Conservation (phyloP, 148 eudicot genomes). For the Rhododendron vialii region DNA sequence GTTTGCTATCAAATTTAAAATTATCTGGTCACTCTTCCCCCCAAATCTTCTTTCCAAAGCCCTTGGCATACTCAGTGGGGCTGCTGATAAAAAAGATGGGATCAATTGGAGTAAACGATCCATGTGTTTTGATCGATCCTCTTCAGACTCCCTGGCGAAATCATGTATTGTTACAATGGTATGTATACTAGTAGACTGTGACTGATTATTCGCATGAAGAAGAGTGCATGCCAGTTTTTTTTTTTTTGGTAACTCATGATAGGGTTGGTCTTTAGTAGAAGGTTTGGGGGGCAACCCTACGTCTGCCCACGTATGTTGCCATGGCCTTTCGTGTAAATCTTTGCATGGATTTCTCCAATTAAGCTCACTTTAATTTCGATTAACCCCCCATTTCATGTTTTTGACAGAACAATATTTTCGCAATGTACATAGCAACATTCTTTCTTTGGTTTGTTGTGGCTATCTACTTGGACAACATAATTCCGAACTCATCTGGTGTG, state of each 20-base stretch:
- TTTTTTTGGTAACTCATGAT: no score
- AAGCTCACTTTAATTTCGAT: background rate
- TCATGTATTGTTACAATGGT: no score
- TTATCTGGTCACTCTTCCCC: constrained; percentile 56
- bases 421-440: constrained; percentile 42
- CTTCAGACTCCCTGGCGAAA: constrained; percentile 16
- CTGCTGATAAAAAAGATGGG: constrained; percentile 39
- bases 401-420: constrained; percentile 47
- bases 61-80: constrained; percentile 34
- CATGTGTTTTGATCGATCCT: background rate
- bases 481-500: constrained; percentile 75
- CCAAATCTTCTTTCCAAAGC: constrained; percentile 58
- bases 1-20: background rate
- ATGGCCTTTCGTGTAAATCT: background rate
- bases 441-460: constrained; percentile 53
- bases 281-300: no score
- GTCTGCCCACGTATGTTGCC: background rate
- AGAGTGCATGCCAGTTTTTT: no score
- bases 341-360: background rate
- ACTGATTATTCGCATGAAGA: no score
- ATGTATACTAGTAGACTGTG: no score
- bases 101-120: constrained; percentile 54
- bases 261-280: no score
- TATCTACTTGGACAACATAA: constrained; percentile 76
- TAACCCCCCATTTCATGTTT: background rate